Base-by-base conservation (phyloP, 352 stramenopile genomes). In the Phytopythium boreale region DNA sequence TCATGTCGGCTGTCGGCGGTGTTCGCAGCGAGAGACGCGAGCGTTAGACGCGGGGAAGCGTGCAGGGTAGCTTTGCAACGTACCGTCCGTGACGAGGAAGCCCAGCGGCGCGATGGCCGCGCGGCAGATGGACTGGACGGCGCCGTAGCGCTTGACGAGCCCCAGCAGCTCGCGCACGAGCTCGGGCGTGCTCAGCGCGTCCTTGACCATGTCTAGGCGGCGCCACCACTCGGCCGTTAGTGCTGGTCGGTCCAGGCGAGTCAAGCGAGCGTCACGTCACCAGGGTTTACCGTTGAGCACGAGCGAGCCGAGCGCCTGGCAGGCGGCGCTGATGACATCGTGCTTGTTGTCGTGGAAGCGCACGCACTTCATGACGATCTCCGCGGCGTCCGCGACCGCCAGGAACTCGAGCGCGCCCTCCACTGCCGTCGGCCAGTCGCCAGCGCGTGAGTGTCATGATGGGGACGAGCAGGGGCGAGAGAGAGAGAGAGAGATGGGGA, bases 321-420 rank as follows among this genome's bases (percentile, higher is more conserved):
- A 90, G n/a, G 82, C 72, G 10, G 74, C 67, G 41, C 71, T 67
- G 41, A 93, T 90, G 36, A 93, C 71, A 47, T 82, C 74, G 67
- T 79, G 82, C 59, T 89, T 90, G 72, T 90, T 90, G 66, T 90
- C 80, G 59, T 91, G 82, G 66, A 90, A 90, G 44, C 82, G 82
- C 20, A 77, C 72, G 60, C 84, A 93, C 59, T 89, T 88, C 68
- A 89, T 81, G 34, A 91, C 62, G 67, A 90, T 82, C 36, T 91
- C 78, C 49, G 70, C 77, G 7, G 75, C 70, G 24, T 87, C 79
- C 1, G 70, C 41, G 3, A 83, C 74, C 9, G 77, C 80, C n/a
- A 90, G 72, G 56, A 93, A 90, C 46, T 90, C 77, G 4, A 91
- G 57, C 10, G 80, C 77, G 2, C 82, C 76, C 29, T 88, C 79